Conservation (phyloP, 2,329 filamentous ascomycete genomes). For the Ophiognomonia clavigignenti-juglandacearum region DNA sequence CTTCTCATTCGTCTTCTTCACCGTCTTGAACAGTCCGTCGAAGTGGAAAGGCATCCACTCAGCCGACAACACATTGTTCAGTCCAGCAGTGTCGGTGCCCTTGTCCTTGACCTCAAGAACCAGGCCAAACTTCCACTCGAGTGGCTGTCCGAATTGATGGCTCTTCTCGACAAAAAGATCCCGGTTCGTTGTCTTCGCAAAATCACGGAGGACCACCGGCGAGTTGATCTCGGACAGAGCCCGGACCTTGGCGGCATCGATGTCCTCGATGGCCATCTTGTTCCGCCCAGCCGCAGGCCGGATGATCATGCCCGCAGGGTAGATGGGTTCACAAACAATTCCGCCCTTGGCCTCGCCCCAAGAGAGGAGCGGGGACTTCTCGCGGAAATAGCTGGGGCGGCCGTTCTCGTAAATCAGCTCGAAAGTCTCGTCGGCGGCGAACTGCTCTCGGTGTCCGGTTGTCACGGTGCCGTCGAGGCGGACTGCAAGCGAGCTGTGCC, state of each 20-base stretch:
- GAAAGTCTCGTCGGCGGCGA: slow-evolving; percentile 32
- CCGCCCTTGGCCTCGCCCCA: slow-evolving; percentile 33
- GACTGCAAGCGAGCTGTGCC: slow-evolving; percentile 45
- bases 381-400: slow-evolving; percentile 43
- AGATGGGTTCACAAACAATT: slow-evolving; percentile 39
- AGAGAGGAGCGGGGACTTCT: slow-evolving; percentile 39
- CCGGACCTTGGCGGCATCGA: slow-evolving; percentile 41
- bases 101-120: slow-evolving; percentile 47
- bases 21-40: slow-evolving; percentile 52
- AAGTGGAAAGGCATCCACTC: slow-evolving; percentile 56
- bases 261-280: slow-evolving; percentile 33
- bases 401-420: slow-evolving; percentile 42
- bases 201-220: slow-evolving; percentile 48
- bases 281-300: slow-evolving; percentile 28
- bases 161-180: slow-evolving; percentile 41
- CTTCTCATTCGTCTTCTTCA: slow-evolving; percentile 29
- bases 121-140: slow-evolving; percentile 49
- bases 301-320: slow-evolving; percentile 40
- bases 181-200: slow-evolving; percentile 39
- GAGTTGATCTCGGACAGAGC: slow-evolving; percentile 44
- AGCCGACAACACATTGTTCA: slow-evolving; percentile 48
- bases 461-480: slow-evolving; percentile 35
- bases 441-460: slow-evolving; percentile 35
- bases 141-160: slow-evolving; percentile 40
- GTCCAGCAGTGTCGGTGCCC: slow-evolving; percentile 34